Evolutionary conservation across 768 basidiomycete species (phyloP), one percentile per base, ranked within the genome.

Genomic region (Leccinum subgranulosum): DNA sequence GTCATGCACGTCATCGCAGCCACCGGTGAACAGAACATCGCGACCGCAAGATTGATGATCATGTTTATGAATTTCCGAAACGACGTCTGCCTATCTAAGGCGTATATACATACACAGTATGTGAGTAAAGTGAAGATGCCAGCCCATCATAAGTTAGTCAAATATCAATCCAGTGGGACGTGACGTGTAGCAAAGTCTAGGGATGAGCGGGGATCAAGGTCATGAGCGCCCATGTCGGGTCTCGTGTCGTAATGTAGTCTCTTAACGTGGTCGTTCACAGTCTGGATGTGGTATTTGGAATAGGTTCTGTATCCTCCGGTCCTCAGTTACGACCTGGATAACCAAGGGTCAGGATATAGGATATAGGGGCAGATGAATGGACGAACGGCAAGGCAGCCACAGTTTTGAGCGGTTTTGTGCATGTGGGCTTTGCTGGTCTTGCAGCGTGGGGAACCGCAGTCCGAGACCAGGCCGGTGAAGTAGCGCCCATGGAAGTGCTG

Each of bases 401-500:
- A 74, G 33, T 75, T 74, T 21, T 29, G 58, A 0, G 75, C 74
- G 14, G 74, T 74, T 54, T 46, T 73, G 60, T 74, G 75, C 58
- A 67, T 71, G 60, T 74, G 73, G 10, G 65, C 52, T 36, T 64
- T 64, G 53, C 73, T 74, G 3, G 73, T 71, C 58, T 75, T 75
- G 63, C 73, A 74, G 49, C 61, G 34, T 23, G 58, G 60, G 2
- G 68, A 69, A 49, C 65, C 65, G 56, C 73, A 74, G 51, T 74
- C 74, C 11, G 51, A 46, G 0, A 72, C 66, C 10, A 69, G 51
- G 36, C 73, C 73, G 14, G 73, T 74, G 56, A 62, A 75, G 61
- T 74, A 76, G 51, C 73, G 75, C 53, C 67, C 73, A 55, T 74
- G 73, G 56, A 74, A 74, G 60, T 76, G 73, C 73, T 74, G 23